Evolutionary conservation across 768 basidiomycete genomes (phyloP), one percentile per base, ranked within the genome.

Genomic region (Flagelloscypha sp.): DNA sequence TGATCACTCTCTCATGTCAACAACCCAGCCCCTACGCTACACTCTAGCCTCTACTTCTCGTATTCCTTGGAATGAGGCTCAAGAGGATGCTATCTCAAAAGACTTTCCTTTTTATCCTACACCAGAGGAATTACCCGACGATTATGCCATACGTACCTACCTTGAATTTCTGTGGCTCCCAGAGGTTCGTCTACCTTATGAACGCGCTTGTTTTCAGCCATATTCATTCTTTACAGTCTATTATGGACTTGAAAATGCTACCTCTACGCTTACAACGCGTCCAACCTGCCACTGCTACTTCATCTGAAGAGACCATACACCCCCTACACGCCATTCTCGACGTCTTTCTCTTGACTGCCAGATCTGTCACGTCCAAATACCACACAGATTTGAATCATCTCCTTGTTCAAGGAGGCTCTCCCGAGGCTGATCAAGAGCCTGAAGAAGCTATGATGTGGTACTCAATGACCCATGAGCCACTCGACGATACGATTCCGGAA

Each of bases 381-480:
- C 73, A 76, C 44, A 54, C 57, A 1, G 76, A 79, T n/a, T 65
- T 87, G 1, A 66, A 74, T 0, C 63, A 68, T 38, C 70, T 84
- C 6, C 64, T 87, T 3, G 54, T 56, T 0, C 66, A 76, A 29
- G 73, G 69, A 1, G 76, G 73, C 7, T n/a, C n/a, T n/a, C n/a
- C n/a, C n/a, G n/a, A n/a, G n/a, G 79, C 75, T 2, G 72, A 65
- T 2, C 80, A 72, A 2, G 76, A 76, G 42, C 58, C 68, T 22
- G 83, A 85, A 42, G 84, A 84, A 39, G 66, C 63, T 0, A 76
- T 83, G 66, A 81, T 85, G 76, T 86, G 82, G 82, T 85, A 72
- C 40, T 68, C 74, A 1, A 57, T 82, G 25, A 66, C 66, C 38
- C 68, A 80, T 49, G 84, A 84, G 53, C 76, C 71, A 48, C 57